Evolutionary conservation across 129 eudicot genomes (phyloP), one percentile per base, ranked within the genome.

Genomic region (Flaveria trinervia): DNA sequence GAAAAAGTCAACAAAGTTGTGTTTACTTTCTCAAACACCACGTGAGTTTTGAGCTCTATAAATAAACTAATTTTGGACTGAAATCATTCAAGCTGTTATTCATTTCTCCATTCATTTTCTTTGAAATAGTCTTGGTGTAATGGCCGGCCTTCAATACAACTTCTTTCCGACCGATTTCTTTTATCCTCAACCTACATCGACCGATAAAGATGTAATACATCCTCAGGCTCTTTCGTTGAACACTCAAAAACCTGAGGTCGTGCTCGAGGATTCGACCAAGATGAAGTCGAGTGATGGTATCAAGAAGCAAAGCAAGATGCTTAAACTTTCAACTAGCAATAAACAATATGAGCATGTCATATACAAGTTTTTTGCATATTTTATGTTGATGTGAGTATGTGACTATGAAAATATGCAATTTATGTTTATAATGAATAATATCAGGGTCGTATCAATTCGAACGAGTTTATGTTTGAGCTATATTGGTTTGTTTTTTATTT

Each of bases 111-210:
- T 22, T 72, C 78, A 72, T 74, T 16, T 39, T 13, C 70, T 73
- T 64, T 23, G 5, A 1, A 17, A 56, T 26, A 74, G 15, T 55
- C 30, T 67, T 80, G 48, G 28, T 17, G 12, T 65, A 73, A 54
- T 82, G 85, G 85, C 82, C 14, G 85, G 85, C 12, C 85, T 77
- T 77, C 85, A 77, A 66, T 82, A 82, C 71, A 77, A 82, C 66
- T 82, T 82, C 79, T 82, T 82, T 30, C 85, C 82, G 12, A 82
- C 85, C n/a, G 85, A 82, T 77, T 82, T 82, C 70, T 78, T 77
- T 3, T 77, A 71, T 65, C 82, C 82, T 33, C 76, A 56, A 77
- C 17, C 79, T 7, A n/a, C 75, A 77, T 18, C 75, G 18, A 70
- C 50, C 15, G 65, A 23, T 56, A 65, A 26, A 55, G 79, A 71